Base-by-base conservation (phyloP, 768 basidiomycete genomes). In the Boletus bicolor region DNA sequence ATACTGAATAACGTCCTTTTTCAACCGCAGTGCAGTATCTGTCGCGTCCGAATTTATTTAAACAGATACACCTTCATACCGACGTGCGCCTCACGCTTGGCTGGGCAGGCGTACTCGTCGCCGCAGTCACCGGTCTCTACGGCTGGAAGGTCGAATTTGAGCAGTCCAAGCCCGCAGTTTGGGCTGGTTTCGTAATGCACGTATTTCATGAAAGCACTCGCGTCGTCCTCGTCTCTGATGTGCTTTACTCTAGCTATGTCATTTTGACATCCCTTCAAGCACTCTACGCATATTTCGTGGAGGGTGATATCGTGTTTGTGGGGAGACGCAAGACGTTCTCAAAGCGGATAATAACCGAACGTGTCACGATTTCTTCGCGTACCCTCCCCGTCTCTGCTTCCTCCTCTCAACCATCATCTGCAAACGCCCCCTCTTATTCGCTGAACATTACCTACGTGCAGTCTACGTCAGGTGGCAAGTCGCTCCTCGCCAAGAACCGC, bases 331-430 rank as follows among this genome's bases (percentile, higher is more conserved):
- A 95, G 73, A 88, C 90, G 15, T 84, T 96, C 59, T 89, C 90
- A 15, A 93, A 91, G 70, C 70, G 95, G 88, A 96, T 97, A 67
- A 86, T 95, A 45, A 93, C 91, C 3, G 94, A 98, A 68, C 85
- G 87, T 60, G 82, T 98, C 73, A 89, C 85, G 30, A 79, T 95
- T 53, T 79, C 83, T 21, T 88, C 93, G 5, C 78, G 77, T 32
- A 89, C 90, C 4, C 62, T 76, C 15, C 86, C 91, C 34, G 77
- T 51, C 36, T 58, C 62, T 35, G 36, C 59, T 39, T 38, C 59
- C 5, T 56, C 57, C 24, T 32, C 57, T 41, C 39, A 55, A 21
- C 39, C 56, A 19, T 61, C 61, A 19, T 76, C 76, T 24, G 63
- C 77, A 35, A 75, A 75, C 47, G 78, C 87, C 34, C 88, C 90